Percentiles rank a stretch among this genome's conserved stretches.
phyloP scores from a whole-genome alignment of 2,329 filamentous ascomycete genomes.

The Colletotrichum plurivorum region DNA sequence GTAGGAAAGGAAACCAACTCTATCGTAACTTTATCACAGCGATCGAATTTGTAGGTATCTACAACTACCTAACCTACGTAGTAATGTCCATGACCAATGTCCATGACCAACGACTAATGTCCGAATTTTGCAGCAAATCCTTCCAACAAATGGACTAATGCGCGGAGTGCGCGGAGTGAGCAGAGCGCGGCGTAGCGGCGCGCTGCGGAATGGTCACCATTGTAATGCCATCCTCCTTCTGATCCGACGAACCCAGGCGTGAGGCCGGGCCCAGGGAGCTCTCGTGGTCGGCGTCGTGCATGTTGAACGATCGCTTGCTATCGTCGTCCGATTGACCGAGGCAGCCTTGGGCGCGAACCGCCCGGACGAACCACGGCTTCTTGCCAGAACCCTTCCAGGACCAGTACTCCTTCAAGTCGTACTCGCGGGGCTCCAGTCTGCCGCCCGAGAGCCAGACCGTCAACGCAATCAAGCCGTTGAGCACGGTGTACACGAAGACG shows the following conservation, averaged over 20 bases:
- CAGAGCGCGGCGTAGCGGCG: conserved; percentile 32
- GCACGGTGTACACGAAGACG: conserved; percentile 66
- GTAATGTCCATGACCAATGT: background rate
- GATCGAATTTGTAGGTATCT: conserved; percentile 30
- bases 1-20: too few species aligned
- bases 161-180: conserved; percentile 3
- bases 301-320: conserved; percentile 41
- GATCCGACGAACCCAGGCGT: conserved; percentile 38
- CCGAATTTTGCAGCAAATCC: conserved; percentile 7
- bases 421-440: conserved; percentile 62
- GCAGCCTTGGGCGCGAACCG: conserved; percentile 47
- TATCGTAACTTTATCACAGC: background rate
- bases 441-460: conserved; percentile 60
- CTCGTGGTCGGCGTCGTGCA: conserved; percentile 38
- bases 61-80: conserved; percentile 1
- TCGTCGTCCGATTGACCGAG: conserved; percentile 45
- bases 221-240: conserved; percentile 37
- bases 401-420: conserved; percentile 70
- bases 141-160: conserved; percentile 8
- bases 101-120: background rate
- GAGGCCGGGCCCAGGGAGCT: conserved; percentile 37
- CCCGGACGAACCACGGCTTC: conserved; percentile 63
- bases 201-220: conserved; percentile 40
- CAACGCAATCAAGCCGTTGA: conserved; percentile 64
- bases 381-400: conserved; percentile 64